Evolutionary conservation across 441 rosid genomes (phyloP).

Genomic region (Populus hybrid): DNA sequence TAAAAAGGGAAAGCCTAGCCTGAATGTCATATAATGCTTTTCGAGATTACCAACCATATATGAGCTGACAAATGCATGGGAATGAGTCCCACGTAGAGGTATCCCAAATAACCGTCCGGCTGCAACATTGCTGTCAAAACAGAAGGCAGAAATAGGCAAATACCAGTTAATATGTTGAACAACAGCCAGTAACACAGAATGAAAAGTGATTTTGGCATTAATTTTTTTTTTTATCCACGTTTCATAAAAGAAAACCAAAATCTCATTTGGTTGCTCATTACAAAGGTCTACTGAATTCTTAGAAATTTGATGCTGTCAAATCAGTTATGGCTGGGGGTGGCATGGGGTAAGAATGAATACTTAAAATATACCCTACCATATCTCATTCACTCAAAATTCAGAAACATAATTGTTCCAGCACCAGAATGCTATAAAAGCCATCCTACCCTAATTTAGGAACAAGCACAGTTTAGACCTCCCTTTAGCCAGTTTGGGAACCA

Average conservation of each 20-base stretch:
- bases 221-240: neutral
- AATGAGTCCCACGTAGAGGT: constrained; percentile 93
- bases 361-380: neutral
- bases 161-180: constrained; percentile 3
- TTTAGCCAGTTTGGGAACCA: neutral
- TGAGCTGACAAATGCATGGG: constrained; percentile 97
- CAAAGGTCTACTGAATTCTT: neutral
- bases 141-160: constrained; percentile 10
- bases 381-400: neutral
- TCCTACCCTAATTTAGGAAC: neutral
- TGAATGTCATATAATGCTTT: neutral
- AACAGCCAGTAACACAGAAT: neutral
- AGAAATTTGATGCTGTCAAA: neutral
- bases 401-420: neutral
- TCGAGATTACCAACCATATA: constrained; percentile 58
- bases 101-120: constrained; percentile 86
- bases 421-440: neutral
- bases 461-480: neutral
- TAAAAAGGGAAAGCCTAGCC: too few species aligned
- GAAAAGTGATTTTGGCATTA: neutral
- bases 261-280: neutral
- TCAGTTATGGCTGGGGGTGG: too few species aligned
- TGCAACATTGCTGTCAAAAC: constrained; percentile 74
- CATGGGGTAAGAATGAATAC: neutral
- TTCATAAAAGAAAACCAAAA: neutral